Evolutionary conservation across 2,329 filamentous ascomycete genomes (phyloP).

Genomic region (Teratosphaeria pseudoeucalypti): DNA sequence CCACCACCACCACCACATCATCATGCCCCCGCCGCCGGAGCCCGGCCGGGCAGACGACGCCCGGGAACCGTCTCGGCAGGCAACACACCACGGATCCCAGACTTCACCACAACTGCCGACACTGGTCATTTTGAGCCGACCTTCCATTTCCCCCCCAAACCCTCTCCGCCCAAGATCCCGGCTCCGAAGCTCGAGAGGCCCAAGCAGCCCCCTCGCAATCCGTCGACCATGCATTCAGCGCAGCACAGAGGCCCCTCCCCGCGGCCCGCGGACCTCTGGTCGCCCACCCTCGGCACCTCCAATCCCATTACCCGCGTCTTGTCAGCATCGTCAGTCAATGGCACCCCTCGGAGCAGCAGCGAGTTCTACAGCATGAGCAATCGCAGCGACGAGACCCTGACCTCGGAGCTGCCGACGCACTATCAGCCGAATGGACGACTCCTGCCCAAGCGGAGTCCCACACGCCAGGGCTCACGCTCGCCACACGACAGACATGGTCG

Average conservation of each 20-base stretch:
- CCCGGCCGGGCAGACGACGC: conserved; percentile 15
- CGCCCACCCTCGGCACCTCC: conserved; percentile 38
- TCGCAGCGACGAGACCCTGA: conserved; percentile 84
- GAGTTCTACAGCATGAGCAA: conserved; percentile 96
- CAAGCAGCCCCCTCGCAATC: conserved; percentile 19
- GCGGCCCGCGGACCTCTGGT: conserved; percentile 24
- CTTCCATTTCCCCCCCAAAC: conserved; percentile 22
- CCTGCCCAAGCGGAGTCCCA: conserved; percentile 38
- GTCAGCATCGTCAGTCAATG: conserved; percentile 63
- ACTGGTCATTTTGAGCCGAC: conserved; percentile 5
- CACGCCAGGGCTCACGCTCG: conserved; percentile 34
- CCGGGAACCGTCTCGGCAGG: conserved; percentile 21
- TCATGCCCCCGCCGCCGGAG: conserved; percentile 5
- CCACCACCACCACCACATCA: conserved; percentile 8
- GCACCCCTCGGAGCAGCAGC: conserved; percentile 79
- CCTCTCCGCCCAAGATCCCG: conserved; percentile 14
- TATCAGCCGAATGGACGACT: conserved; percentile 40
- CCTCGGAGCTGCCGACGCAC: conserved; percentile 63
- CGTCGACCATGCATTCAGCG: conserved; percentile 26
- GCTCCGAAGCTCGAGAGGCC: conserved; percentile 18
- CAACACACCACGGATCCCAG: conserved; percentile 20
- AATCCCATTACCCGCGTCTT: conserved; percentile 58
- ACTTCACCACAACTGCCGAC: conserved; percentile 6
- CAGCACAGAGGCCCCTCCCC: conserved; percentile 21
- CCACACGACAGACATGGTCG: conserved; percentile 19